These are phyloP conservation scores for Cladorrhinum sp. DNA, from an alignment of 2,329 filamentous ascomycete genomes.

Conservation along the genomic window DNA sequence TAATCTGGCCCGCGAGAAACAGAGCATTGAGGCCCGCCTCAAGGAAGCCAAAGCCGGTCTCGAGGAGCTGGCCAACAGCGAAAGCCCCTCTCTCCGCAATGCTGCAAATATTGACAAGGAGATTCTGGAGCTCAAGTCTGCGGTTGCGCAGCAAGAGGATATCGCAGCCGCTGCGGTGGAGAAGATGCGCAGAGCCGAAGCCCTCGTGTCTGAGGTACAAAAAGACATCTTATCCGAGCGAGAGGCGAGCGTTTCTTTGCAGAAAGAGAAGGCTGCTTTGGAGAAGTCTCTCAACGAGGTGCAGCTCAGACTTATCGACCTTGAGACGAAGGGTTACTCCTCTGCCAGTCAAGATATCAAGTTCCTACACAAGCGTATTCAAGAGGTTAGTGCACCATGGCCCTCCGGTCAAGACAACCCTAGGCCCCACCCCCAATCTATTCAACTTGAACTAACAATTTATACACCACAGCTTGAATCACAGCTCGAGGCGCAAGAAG, in stretches of 20 bases:
- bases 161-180: constrained; percentile 87
- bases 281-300: constrained; percentile 90
- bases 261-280: constrained; percentile 83
- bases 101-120: constrained; percentile 86
- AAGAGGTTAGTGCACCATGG: constrained; percentile 67
- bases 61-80: constrained; percentile 81
- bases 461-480: constrained; percentile 70
- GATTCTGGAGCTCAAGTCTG: constrained; percentile 83
- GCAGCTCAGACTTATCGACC: constrained; percentile 83
- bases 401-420: background rate
- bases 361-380: constrained; percentile 89
- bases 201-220: constrained; percentile 81
- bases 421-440: background rate
- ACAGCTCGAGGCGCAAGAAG: constrained; percentile 80
- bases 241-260: constrained; percentile 74
- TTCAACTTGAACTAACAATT: constrained; percentile 20
- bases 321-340: constrained; percentile 96
- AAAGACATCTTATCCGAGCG: constrained; percentile 87
- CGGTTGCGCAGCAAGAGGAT: constrained; percentile 88
- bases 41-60: constrained; percentile 84
- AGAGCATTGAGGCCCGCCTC: constrained; percentile 77
- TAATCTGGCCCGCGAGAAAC: constrained; percentile 81
- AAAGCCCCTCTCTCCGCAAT: constrained; percentile 83
- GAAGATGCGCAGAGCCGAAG: constrained; percentile 94
- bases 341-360: constrained; percentile 92